Evolutionary conservation across 1,284 basidiomycete genomes (phyloP), one percentile per base, ranked within the genome.

Genomic region (Peniophora sp.): DNA sequence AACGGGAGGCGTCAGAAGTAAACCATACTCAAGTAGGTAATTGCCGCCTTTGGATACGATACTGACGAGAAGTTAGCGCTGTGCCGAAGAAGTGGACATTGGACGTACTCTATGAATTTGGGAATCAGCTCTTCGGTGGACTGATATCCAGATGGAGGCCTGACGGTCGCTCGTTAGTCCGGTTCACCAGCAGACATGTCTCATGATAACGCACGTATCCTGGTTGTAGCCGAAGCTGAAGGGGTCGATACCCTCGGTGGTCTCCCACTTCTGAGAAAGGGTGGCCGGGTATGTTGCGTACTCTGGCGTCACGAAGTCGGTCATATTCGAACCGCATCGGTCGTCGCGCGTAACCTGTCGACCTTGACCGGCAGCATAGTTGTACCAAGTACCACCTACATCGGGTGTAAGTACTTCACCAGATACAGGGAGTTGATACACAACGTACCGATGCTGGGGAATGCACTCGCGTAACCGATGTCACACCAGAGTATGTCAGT

Each of bases 221-320:
- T 48, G 52, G 41, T 58, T 58, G 49, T 55, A 58, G 5, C 55
- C 55, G 42, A 73, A 78, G 49, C 72, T 75, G 48, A 60, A 66
- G 0, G 76, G 75, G 51, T 76, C 72, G 65, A 76, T 68, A 20
- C 77, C 77, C 52, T 76, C 78, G 41, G 64, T 78, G 17, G 72
- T 78, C 60, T 83, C 81, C 81, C 81, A 83, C 49, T 67, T 70
- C 36, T 64, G 62, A 0, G 72, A 67, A 47, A 56, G 76, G 17
- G 76, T 71, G 1, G 73, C 69, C 20, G 68, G 69, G 51, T 78
- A 81, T 1, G 67, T 68, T 1, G 71, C 64, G 52, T 81, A 81
- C 55, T 83, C 81, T 0, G 80, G 80, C 0, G 79, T 83, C 49
- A 75, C 72, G 54, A 79, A 79, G 55, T 81, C 78, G 67, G 9